Conservation (phyloP, 2,329 filamentous ascomycete species). For the Cryphonectria parasitica region DNA sequence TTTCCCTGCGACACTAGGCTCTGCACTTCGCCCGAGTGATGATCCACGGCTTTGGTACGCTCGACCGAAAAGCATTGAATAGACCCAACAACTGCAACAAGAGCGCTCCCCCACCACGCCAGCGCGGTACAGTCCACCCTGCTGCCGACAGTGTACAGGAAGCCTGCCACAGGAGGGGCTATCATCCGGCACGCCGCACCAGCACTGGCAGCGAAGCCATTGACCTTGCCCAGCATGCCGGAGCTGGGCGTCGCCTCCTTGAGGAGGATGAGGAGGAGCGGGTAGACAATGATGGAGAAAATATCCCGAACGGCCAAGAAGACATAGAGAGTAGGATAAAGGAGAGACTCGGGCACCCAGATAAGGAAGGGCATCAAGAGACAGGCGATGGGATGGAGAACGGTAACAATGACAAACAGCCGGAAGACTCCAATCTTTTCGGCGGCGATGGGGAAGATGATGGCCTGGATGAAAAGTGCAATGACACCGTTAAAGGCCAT, state of each 20-base stretch:
- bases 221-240: slow-evolving; percentile 64
- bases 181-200: slow-evolving; percentile 70
- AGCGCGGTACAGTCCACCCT: slow-evolving; percentile 62
- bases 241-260: slow-evolving; percentile 66
- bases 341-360: slow-evolving; percentile 53
- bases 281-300: slow-evolving; percentile 67
- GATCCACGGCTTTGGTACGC: slow-evolving; percentile 34
- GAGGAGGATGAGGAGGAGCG: slow-evolving; percentile 67
- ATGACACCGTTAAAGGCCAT: slow-evolving; percentile 51
- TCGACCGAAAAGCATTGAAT: slow-evolving; percentile 63
- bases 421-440: slow-evolving; percentile 61
- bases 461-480: slow-evolving; percentile 61
- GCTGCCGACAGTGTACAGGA: slow-evolving; percentile 64
- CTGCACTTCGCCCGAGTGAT: slow-evolving; percentile 22
- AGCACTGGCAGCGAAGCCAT: slow-evolving; percentile 67
- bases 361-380: slow-evolving; percentile 62
- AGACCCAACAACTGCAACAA: slow-evolving; percentile 60
- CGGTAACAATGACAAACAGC: slow-evolving; percentile 60
- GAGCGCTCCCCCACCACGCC: slow-evolving; percentile 66
- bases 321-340: slow-evolving; percentile 62
- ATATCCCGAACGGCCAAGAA: slow-evolving; percentile 63
- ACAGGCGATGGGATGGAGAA: slow-evolving; percentile 66
- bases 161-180: slow-evolving; percentile 67
- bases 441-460: slow-evolving; percentile 65
- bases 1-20: slow-evolving; percentile 20